Percentiles rank a stretch among this genome's conserved stretches.
Evolutionary conservation across 1,284 basidiomycete species (phyloP).

Genomic region (Ceratobasidium sp.): DNA sequence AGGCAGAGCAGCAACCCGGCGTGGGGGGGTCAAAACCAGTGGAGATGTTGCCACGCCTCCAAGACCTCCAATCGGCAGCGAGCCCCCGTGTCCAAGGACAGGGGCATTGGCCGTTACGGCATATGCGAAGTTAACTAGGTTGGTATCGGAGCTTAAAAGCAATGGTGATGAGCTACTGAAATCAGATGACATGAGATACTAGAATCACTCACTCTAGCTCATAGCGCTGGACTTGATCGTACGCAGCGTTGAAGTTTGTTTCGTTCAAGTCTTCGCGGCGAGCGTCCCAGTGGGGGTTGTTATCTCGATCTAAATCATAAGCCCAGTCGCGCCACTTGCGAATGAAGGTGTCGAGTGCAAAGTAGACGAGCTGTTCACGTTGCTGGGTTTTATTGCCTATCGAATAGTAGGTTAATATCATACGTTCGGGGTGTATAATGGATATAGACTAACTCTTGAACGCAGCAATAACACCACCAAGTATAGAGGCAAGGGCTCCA

Average conservation of each 20-base stretch:
- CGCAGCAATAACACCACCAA: conserved; percentile 28
- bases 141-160: conserved; percentile 6
- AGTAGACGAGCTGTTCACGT: conserved; percentile 25
- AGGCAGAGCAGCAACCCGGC: background rate
- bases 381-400: conserved; percentile 29
- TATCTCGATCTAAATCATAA: conserved; percentile 14
- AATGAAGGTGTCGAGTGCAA: conserved; percentile 29
- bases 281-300: background rate
- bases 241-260: conserved; percentile 20
- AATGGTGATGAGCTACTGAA: background rate
- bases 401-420: background rate
- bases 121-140: conserved; percentile 31
- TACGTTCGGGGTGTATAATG: too few species aligned
- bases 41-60: conserved; percentile 14
- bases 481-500: conserved; percentile 26
- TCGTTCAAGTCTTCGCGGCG: conserved; percentile 21
- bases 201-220: conserved; percentile 17
- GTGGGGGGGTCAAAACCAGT: conserved; percentile 14
- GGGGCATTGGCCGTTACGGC: conserved; percentile 16
- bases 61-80: conserved; percentile 10
- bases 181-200: too few species aligned
- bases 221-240: conserved; percentile 33
- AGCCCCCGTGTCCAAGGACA: background rate
- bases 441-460: conserved; percentile 16
- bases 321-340: conserved; percentile 36